Base-by-base conservation (phyloP, 2,329 filamentous ascomycete genomes). In the Pyrenophora seminiperda region DNA sequence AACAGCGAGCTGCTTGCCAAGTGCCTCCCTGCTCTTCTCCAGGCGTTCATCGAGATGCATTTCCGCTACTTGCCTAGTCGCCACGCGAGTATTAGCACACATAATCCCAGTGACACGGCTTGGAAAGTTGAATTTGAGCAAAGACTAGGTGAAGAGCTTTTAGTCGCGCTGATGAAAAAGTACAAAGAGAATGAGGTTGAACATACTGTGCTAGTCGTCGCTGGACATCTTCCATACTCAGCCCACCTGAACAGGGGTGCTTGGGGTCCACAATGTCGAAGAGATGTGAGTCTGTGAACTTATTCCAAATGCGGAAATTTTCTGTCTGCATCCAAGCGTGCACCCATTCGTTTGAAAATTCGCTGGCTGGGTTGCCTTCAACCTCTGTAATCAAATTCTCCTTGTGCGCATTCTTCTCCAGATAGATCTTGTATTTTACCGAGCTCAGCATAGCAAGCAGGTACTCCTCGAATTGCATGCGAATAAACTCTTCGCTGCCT, bases 381-480 rank as follows among this genome's bases (percentile, higher is more conserved):
- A 78, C 67, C 20, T 79, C 76, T n/a, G 83, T 79, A 31, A 88
- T 79, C 46, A 86, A 77, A 57, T 82, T 85, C 5, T 86, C 77
- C 59, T 89, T 72, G 54, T 76, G 68, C 56, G 76, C 72, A 62
- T 79, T 69, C 56, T 66, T 72, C 41, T 70, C 71, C 44, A 75
- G 67, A 59, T 77, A 79, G 30, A 74, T 63, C 72, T 91, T 91
- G 70, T 96, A 97, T 71, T 97, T 97, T 61, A 92, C 88, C 0
- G 90, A 86, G 0, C 92, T 90, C 34, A 97, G 84, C 55, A 99
- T 81, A 0, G 91, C 90, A 18, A 97, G 82, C 5, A 99, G 82
- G 68, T 99, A 99, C 66, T 97, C 92, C 74, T 99, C 94, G 56
- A 99, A 99, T 66, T 97, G 93, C 32, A 97, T 84, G 22, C 94